Conservation (phyloP, 345 rosid species). For the Mallotus nudiflorus region DNA sequence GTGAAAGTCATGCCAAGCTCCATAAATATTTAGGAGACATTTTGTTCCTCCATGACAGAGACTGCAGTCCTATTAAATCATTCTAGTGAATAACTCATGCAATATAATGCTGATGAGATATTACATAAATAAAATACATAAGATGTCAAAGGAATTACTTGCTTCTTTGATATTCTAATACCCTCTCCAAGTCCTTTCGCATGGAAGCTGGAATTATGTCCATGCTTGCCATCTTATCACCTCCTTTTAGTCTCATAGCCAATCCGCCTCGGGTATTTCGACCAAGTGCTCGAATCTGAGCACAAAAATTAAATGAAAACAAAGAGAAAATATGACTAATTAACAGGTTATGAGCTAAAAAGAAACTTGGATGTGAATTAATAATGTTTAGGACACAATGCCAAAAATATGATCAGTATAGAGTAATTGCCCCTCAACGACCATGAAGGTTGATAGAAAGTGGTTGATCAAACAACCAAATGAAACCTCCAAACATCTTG, state of each 20-base stretch:
- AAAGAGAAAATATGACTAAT: not conserved
- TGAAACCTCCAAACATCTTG: not conserved
- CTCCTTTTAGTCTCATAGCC: conserved; percentile 81
- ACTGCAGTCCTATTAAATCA: not conserved
- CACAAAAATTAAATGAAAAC: conserved; percentile 13
- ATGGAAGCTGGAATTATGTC: conserved; percentile 74
- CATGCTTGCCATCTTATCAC: conserved; percentile 89
- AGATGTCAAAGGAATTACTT: conserved; percentile 39
- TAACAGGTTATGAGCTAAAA: not conserved
- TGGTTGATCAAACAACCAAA: not conserved
- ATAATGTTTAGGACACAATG: not conserved
- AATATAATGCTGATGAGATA: not conserved
- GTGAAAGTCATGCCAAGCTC: no score
- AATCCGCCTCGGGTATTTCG: conserved; percentile 84
- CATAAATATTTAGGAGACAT: no score
- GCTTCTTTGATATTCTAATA: conserved; percentile 38
- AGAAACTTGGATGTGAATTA: not conserved
- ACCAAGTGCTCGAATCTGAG: conserved; percentile 76
- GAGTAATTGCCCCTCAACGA: not conserved
- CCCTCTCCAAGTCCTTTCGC: conserved; percentile 50
- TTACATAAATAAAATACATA: not conserved
- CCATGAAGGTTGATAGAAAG: not conserved
- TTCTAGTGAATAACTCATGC: not conserved
- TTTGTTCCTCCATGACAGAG: not conserved
- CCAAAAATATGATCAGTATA: not conserved